Percentiles rank a stretch among this genome's conserved stretches.
Evolutionary conservation across 202 grass and related monocot genomes (phyloP).

Genomic region (Zoysia matrella): DNA sequence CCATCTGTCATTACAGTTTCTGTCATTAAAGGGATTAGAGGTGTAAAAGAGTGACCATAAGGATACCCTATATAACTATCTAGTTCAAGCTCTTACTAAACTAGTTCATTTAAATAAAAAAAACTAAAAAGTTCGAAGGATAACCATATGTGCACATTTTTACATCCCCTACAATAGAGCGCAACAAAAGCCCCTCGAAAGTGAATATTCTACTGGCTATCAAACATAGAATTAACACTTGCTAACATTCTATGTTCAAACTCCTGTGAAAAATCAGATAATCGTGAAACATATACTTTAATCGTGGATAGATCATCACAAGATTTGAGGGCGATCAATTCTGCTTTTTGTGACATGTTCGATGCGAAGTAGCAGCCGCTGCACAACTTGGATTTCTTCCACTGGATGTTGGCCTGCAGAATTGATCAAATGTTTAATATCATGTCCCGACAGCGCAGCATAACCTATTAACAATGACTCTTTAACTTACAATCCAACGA

Average conservation of each 20-base stretch:
- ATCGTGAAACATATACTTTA: background rate
- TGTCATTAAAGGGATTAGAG: constrained; percentile 21
- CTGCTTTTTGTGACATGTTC: constrained; percentile 23
- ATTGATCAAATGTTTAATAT: background rate
- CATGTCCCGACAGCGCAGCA: background rate
- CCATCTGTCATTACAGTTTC: background rate
- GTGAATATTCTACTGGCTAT: constrained; percentile 38
- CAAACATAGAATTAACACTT: constrained; percentile 7
- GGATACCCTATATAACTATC: too few relatives aligned
- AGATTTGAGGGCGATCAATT: background rate
- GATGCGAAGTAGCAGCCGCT: constrained; percentile 25
- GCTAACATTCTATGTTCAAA: background rate
- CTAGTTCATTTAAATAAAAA: too few relatives aligned
- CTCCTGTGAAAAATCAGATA: constrained; percentile 16
- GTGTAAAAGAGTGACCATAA: too few relatives aligned
- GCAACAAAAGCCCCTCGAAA: background rate
- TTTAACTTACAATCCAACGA: constrained; percentile 76
- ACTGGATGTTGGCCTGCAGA: constrained; percentile 81
- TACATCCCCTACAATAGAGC: too few relatives aligned
- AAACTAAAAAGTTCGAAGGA: too few relatives aligned
- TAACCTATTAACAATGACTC: constrained; percentile 6
- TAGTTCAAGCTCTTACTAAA: too few relatives aligned
- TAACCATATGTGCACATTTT: too few relatives aligned
- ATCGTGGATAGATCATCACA: constrained; percentile 8
- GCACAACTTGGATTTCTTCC: constrained; percentile 43